Evolutionary conservation across 352 stramenopile genomes (phyloP), one percentile per base, ranked within the genome.

Genomic region (Phytophthora fragariae): DNA sequence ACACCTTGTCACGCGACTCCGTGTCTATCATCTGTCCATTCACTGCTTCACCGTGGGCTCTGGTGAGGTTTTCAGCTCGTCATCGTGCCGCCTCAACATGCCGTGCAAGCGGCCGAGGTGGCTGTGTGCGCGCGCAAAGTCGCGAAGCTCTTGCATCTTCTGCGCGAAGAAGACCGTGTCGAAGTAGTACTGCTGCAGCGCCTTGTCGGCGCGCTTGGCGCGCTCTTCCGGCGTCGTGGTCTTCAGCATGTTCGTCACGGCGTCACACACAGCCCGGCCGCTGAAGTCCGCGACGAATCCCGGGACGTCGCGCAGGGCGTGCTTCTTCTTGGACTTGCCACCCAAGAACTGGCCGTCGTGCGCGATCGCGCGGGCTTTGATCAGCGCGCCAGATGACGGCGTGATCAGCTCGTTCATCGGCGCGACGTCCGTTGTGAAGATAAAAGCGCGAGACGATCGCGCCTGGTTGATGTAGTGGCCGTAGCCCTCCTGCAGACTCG

Each of bases 401-500:
- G 80, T 84, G 55, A 91, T 79, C 46, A 91, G 70, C 50, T 91
- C 82, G 57, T 90, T 89, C 84, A 91, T 91, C 3, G 84, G 84
- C 19, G 75, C 50, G 2, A 84, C 63, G 53, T 90, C 75, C 11
- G 84, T 91, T 10, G 84, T 91, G 21, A 88, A 55, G 44, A 91
- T 80, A 24, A 90, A 17, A 0, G 76, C 79, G 15, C 75, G 71
- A 19, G 82, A 78, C 0, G 82, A 82, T 31, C 84, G 71, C 21
- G 82, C 84, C 61, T 91, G 84, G 58, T 91, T 91, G 52, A 91
- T 86, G 63, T 90, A 91, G 62, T 91, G 82, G 27, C 84, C 84
- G 68, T 89, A 90, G 21, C 81, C 81, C 46, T 91, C 83, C 54
- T 82, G 73, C 15, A 78, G 60, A 67, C 83, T 91, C 21, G 83